These are phyloP conservation scores for Ilyonectria robusta DNA, from an alignment of 2,329 filamentous ascomycete species.

Conservation along the genomic window DNA sequence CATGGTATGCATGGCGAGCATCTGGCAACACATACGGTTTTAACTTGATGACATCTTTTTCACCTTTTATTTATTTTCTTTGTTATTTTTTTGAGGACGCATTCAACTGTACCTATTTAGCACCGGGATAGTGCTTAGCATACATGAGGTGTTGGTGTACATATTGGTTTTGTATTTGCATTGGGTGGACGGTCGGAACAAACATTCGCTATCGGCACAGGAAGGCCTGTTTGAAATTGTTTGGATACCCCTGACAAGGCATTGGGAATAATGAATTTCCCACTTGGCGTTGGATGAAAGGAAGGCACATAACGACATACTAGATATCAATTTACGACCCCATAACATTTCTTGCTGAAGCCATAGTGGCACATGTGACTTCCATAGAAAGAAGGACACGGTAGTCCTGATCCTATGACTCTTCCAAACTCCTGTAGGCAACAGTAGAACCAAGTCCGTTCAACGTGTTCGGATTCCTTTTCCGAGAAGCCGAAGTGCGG, in stretches of 20 bases:
- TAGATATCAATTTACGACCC: conserved; percentile 46
- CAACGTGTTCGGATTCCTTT: background rate
- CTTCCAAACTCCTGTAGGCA: background rate
- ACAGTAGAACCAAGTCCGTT: background rate
- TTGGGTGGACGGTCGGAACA: conserved; percentile 42
- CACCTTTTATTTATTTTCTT: background rate
- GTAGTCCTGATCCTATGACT: background rate
- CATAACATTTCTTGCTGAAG: conserved; percentile 19
- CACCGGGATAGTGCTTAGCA: conserved; percentile 23
- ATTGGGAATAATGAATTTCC: conserved; percentile 45
- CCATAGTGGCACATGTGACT: conserved; percentile 7
- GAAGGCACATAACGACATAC: conserved; percentile 43
- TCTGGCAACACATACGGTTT: conserved; percentile 16
- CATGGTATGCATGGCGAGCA: conserved; percentile 26
- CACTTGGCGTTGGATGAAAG: conserved; percentile 48
- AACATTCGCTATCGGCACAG: conserved; percentile 42
- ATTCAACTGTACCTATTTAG: conserved; percentile 42
- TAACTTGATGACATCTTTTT: conserved; percentile 20
- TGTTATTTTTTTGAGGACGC: conserved; percentile 5
- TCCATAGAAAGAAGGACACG: background rate
- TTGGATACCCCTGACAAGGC: conserved; percentile 53
- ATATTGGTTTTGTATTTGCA: conserved; percentile 40
- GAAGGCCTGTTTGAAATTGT: conserved; percentile 43
- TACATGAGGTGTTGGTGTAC: conserved; percentile 36
- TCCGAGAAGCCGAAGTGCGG: background rate